Evolutionary conservation across 23 red algal genomes (phyloP).

Genomic region (Gracilariopsis chorda): DNA sequence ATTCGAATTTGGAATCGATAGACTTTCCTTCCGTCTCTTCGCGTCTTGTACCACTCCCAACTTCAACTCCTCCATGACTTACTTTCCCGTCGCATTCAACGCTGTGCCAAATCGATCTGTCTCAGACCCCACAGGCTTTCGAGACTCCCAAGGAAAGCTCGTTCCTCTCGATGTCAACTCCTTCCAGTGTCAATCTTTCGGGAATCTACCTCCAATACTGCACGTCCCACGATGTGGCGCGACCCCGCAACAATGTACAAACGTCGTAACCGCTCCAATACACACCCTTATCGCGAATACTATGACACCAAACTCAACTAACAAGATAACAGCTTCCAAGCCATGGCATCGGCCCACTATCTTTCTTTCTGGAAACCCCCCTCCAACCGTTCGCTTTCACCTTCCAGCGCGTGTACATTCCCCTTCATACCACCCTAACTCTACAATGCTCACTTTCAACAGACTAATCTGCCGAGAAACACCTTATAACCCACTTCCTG

Average conservation of each 20-base stretch:
- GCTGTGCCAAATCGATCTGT: neutral
- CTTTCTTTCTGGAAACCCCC: neutral
- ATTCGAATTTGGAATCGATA: neutral
- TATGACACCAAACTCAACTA: too few species aligned
- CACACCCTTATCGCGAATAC: neutral
- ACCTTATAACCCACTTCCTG: neutral
- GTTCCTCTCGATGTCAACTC: neutral
- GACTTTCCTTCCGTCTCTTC: neutral
- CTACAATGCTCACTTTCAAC: too few species aligned
- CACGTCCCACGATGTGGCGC: neutral
- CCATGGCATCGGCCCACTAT: too few species aligned
- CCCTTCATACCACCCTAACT: neutral
- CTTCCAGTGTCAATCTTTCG: neutral
- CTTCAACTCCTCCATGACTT: neutral
- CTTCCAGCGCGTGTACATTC: neutral
- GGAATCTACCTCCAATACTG: neutral
- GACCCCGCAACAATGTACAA: neutral
- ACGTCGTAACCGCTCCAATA: neutral
- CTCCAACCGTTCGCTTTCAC: neutral
- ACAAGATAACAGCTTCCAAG: too few species aligned
- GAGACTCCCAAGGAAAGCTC: neutral
- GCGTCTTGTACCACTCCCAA: neutral
- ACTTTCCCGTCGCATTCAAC: conserved; percentile 22
- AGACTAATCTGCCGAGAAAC: conserved; percentile 1
- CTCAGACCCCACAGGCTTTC: neutral